phyloP scores from a whole-genome alignment of 2,329 filamentous ascomycete species.

The Pyrenophora seminiperda region DNA sequence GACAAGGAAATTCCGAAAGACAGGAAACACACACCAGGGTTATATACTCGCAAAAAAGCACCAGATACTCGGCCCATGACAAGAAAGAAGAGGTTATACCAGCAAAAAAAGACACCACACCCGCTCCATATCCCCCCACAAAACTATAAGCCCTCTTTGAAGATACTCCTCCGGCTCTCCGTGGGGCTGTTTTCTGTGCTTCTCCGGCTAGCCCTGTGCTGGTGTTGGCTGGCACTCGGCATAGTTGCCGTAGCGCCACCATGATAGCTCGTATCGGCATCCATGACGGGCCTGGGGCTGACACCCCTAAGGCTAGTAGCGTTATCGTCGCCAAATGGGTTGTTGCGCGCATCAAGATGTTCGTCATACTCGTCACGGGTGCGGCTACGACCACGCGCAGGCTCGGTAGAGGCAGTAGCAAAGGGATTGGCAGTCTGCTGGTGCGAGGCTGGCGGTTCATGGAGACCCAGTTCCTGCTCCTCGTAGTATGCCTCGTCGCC shows the following conservation, averaged over 20 bases:
- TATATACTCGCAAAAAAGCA: background rate
- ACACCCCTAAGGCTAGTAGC: conserved; percentile 65
- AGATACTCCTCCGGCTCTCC: conserved; percentile 69
- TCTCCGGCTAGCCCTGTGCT: conserved; percentile 40
- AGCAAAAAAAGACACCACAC: background rate
- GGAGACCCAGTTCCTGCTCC: conserved; percentile 72
- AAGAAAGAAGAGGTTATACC: background rate
- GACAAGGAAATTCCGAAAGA: too few relatives aligned
- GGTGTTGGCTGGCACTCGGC: conserved; percentile 42
- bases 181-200: conserved; percentile 64
- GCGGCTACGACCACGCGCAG: conserved; percentile 53
- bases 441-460: conserved; percentile 47
- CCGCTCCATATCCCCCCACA: too few relatives aligned
- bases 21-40: too few relatives aligned
- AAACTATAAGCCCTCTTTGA: conserved; percentile 67
- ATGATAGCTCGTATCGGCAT: conserved; percentile 52
- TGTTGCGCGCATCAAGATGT: conserved; percentile 37
- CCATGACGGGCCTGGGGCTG: conserved; percentile 70
- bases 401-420: conserved; percentile 32
- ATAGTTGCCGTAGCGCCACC: conserved; percentile 49
- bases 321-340: conserved; percentile 52
- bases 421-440: conserved; percentile 45
- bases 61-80: background rate
- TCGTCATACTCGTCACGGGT: conserved; percentile 54
- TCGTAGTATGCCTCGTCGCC: conserved; percentile 79